phyloP scores from a whole-genome alignment of 2,329 filamentous ascomycete species.

The Ophiocordyceps sinensis region DNA sequence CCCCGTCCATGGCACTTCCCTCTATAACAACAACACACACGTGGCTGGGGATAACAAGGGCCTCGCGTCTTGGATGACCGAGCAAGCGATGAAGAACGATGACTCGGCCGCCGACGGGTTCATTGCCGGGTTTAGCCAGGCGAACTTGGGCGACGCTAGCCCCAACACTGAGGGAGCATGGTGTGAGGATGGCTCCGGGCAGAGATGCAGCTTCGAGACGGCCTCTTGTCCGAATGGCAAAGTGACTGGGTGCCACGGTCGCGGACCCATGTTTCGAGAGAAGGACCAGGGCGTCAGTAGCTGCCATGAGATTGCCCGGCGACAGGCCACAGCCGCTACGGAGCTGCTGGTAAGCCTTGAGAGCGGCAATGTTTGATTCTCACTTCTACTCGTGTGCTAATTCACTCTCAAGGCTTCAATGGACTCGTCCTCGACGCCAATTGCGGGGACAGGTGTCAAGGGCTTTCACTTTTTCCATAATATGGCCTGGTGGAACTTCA shows the following conservation, averaged over 20 bases:
- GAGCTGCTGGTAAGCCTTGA: conserved; percentile 15
- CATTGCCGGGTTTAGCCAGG: conserved; percentile 83
- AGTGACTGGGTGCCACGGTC: conserved; percentile 56
- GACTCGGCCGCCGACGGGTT: conserved; percentile 49
- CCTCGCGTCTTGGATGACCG: conserved; percentile 73
- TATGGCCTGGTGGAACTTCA: conserved; percentile 61
- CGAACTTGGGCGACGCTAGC: conserved; percentile 79
- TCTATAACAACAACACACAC: conserved; percentile 83
- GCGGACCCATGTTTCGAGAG: conserved; percentile 53
- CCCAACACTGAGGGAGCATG: conserved; percentile 78
- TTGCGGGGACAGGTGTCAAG: conserved; percentile 51
- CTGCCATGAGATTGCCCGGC: conserved; percentile 60
- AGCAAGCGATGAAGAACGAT: conserved; percentile 47
- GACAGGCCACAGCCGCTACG: conserved; percentile 49
- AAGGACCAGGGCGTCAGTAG: conserved; percentile 59
- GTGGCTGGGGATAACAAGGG: conserved; percentile 92
- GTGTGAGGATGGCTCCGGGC: conserved; percentile 71
- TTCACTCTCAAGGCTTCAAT: conserved; percentile 34
- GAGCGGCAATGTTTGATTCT: not conserved
- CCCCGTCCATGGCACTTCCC: conserved; percentile 78
- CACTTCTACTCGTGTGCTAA: not conserved
- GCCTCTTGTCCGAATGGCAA: conserved; percentile 66
- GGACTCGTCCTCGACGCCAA: conserved; percentile 26
- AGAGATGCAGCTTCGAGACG: conserved; percentile 60
- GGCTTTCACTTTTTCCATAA: conserved; percentile 78